Conservation (phyloP, 2,329 filamentous ascomycete species). For the Pezicula carpinea region DNA sequence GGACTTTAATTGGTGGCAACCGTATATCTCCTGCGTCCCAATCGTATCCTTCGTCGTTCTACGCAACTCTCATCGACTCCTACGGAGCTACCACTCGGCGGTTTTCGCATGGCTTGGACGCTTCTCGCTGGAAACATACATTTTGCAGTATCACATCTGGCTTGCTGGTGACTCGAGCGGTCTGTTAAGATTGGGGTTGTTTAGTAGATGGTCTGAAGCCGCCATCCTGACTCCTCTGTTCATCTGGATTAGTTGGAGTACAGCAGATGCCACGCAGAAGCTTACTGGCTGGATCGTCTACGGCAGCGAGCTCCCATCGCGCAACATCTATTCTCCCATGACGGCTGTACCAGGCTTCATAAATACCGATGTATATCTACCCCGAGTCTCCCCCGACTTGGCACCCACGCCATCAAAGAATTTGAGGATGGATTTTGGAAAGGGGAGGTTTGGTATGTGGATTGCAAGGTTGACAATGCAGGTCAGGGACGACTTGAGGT, state of each 20-base stretch:
- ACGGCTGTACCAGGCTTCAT: neutral
- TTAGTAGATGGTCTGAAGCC: conserved; percentile 31
- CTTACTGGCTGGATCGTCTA: conserved; percentile 35
- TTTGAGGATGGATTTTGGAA: neutral
- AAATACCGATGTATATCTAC: neutral
- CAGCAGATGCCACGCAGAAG: conserved; percentile 32
- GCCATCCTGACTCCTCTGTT: conserved; percentile 37
- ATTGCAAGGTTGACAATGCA: conserved; percentile 5
- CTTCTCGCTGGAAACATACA: conserved; percentile 54
- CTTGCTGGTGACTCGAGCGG: conserved; percentile 54
- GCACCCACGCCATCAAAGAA: neutral
- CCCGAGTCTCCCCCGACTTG: neutral
- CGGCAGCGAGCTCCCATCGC: neutral
- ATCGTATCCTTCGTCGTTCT: conserved; percentile 47
- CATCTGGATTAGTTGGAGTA: conserved; percentile 35
- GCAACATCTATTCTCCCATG: neutral
- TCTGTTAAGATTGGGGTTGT: conserved; percentile 34
- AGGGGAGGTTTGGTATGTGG: conserved; percentile 4
- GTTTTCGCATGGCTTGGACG: conserved; percentile 50
- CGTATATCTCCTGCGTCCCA: conserved; percentile 49
- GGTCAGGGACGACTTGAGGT: conserved; percentile 3
- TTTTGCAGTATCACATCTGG: conserved; percentile 58
- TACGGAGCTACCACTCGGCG: conserved; percentile 39
- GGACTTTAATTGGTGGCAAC: conserved; percentile 46
- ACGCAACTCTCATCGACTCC: conserved; percentile 40